Evolutionary conservation across 208 protist genomes (phyloP), one percentile per base, ranked within the genome.

Genomic region (Acanthamoeba healyi): DNA sequence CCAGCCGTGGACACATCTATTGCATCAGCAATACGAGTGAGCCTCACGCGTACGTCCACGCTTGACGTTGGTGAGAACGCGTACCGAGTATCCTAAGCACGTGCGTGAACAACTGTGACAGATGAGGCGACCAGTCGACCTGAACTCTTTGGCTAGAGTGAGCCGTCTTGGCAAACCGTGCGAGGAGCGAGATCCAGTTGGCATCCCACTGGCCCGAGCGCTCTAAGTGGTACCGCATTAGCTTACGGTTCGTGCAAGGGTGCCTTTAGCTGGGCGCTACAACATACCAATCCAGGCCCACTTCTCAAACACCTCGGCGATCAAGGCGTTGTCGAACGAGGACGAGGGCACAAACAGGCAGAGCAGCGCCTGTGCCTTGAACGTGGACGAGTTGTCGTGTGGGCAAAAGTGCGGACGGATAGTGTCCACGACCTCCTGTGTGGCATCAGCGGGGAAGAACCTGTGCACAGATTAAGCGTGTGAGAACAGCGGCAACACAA

Each of bases 241-340:
- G 77, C 24, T 29, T 79, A n/a, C n/a, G 63, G 15, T 32, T 72
- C 29, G 32, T 14, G 15, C 32, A 32, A 14, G 14, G 14, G 7
- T 32, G 70, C 7, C 12, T 1, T n/a, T 19, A 32, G 0, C 19
- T 61, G 5, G 19, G 10, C 19, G 22, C 29, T 4, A 3, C 4
- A 24, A 26, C 40, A 14, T 63, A 88, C 81, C 81, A 9, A 88
- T 88, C 81, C 81, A 88, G 42, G n/a, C 29, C 81, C 81, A 88
- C 46, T 88, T 88, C 5, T 56, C 51, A 40, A 88, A 88, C 29
- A 88, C 81, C 12, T 63, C 49, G 38, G 34, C 70, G 38, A 81
- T 24, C 9, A 81, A 7, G 38, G 44, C 7, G 38, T 29, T 22
- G 34, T 14, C 32, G 70, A 40, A 81, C 36, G 70, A 81, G 24